Base-by-base conservation (phyloP, 164 flowering plant species). In the Dillenia turbinata region DNA sequence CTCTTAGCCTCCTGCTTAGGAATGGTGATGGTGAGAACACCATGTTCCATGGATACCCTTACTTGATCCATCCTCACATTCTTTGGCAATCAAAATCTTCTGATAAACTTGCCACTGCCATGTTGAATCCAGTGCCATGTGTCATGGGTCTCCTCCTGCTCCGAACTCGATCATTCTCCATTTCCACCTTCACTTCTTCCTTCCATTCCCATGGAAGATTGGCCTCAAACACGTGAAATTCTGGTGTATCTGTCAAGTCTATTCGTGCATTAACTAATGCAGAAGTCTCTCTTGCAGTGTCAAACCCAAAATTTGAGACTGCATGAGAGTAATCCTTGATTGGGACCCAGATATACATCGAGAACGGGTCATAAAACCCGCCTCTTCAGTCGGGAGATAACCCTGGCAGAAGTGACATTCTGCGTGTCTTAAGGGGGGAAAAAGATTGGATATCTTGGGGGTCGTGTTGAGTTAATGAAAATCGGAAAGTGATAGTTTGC, bases 121-220 rank as follows among this genome's bases (percentile, higher is more conserved):
- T 60, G 63, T 60, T 67, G 65, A 6, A 67, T 49, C 13, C 47
- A 57, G 44, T 56, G 66, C 43, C 57, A 58, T 40, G 10, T 62
- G 17, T 61, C 61, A 16, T 14, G 53, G 45, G 55, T 62, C 48
- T 62, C 65, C 57, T 56, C 61, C 44, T 40, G 44, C n/a, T n/a
- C n/a, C n/a, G n/a, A n/a, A n/a, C n/a, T n/a, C n/a, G n/a, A n/a
- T n/a, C 52, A 26, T 63, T 59, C 50, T 52, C 67, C 6, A 63
- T 63, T 48, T 69, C 60, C 45, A 67, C 75, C n/a, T 67, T 67
- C 68, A 63, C 64, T 9, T 65, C 70, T 53, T 72, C 71, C 56
- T 60, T 69, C 57, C 53, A 26, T 6, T 56, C 11, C 43, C 66
- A 58, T 8, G 68, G 62, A 1, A 67, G 54, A 59, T 66, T 70